Evolutionary conservation across 495 filamentous ascomycete genomes (phyloP), one percentile per base, ranked within the genome.

Genomic region (Lasiosphaeria miniovina): DNA sequence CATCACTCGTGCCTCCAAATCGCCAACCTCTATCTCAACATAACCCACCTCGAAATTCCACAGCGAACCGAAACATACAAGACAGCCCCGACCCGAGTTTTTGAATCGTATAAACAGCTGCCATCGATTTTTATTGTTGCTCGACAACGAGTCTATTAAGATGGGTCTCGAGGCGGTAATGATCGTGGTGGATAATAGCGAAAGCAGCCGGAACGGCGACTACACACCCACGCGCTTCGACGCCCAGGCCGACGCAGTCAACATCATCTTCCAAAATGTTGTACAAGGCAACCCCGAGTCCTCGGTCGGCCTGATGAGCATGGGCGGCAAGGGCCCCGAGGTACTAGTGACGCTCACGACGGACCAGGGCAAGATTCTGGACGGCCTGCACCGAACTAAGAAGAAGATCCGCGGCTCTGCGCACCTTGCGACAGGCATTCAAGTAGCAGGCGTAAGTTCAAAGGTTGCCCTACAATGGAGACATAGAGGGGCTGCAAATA

Each of bases 221-320:
- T 99, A 99, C 74, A 76, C 87, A 69, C 92, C 94, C 50, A 93
- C 94, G 57, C 84, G 94, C 75, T 98, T 89, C 82, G 92, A 96
- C 77, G 92, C 94, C 60, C 94, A 98, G 80, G 78, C 88, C 66
- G 95, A 99, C 75, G 92, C 93, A 50, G 90, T 96, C 66, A 91
- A 89, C 71, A 88, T 97, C 73, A 88, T 97, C 71, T 97, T 96
- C 80, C 89, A 88, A 63, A 88, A 88, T 67, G 96, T 98, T 76
- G 96, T 93, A 63, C 86, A 91, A 76, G 89, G 84, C 72, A 96
- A 99, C 74, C 89, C 94, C 31, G 94, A 99, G 77, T 96, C 92
- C 11, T 93, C 91, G 31, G 95, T 98, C 56, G 94, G 94, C 60
- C 81, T 99, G 52, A 96, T 99, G 92, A 96, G 90, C 74, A 97